phyloP scores from a whole-genome alignment of 176 grass and related monocot species.

The Guadua angustifolia region DNA sequence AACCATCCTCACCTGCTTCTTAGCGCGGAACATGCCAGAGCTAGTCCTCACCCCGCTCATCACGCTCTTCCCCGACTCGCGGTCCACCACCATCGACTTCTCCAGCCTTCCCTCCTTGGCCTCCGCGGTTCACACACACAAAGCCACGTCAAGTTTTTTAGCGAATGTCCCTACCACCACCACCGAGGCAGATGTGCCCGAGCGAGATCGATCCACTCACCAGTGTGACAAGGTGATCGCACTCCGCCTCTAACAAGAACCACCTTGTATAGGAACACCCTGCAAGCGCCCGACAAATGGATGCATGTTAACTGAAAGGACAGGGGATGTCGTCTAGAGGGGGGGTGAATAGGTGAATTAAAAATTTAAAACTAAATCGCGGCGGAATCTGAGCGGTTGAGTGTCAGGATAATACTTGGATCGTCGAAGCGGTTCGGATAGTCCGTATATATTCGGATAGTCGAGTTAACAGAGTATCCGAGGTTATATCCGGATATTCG shows the following conservation, averaged over 20 bases:
- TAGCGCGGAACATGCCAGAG: conserved; percentile 62
- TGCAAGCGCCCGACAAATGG: not conserved
- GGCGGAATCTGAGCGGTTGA: too few relatives aligned
- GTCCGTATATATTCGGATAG: too few relatives aligned
- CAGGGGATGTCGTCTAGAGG: too few relatives aligned
- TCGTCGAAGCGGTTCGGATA: too few relatives aligned
- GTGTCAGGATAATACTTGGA: too few relatives aligned
- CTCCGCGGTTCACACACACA: not conserved
- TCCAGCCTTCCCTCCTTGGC: conserved; percentile 39
- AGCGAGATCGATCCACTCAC: conserved; percentile 5
- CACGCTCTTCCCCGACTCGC: conserved; percentile 48
- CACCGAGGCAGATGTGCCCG: too few relatives aligned
- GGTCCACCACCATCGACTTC: conserved; percentile 62
- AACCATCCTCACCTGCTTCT: conserved; percentile 47
- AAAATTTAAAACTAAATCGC: too few relatives aligned
- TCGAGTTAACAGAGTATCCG: too few relatives aligned
- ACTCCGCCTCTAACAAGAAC: conserved; percentile 57
- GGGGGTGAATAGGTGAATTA: too few relatives aligned
- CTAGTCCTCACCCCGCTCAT: conserved; percentile 46
- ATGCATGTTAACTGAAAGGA: too few relatives aligned
- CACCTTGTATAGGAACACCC: conserved; percentile 57
- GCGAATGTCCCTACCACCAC: not conserved
- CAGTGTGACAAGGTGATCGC: conserved; percentile 55
- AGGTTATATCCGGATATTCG: too few relatives aligned
- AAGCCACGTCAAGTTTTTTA: not conserved